A percentile compares a stretch with the other conserved stretches of the same genome.
Conservation (phyloP, 495 filamentous ascomycete species). For the Astrothelium subdiscretum region DNA sequence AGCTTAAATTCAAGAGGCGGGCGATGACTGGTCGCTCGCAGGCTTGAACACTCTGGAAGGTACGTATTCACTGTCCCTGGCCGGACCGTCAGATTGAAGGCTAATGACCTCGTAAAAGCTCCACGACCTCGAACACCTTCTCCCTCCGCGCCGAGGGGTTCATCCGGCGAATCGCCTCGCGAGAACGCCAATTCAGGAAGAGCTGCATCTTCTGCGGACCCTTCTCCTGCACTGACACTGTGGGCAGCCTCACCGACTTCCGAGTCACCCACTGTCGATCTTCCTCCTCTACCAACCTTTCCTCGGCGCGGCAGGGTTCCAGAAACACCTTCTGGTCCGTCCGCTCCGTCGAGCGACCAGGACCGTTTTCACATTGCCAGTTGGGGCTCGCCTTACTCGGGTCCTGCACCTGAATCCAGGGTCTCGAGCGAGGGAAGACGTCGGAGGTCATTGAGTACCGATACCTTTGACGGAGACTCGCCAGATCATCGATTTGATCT, state of each 20-base stretch:
- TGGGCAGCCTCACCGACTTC: neutral
- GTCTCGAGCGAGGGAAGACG: slow-evolving; percentile 12
- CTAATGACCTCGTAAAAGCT: neutral
- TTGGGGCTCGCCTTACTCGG: slow-evolving; percentile 31
- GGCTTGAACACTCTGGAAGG: neutral
- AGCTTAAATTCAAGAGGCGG: neutral
- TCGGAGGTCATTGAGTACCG: slow-evolving; percentile 14
- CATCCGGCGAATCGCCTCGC: neutral
- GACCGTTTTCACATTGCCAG: slow-evolving; percentile 22
- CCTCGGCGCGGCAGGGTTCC: neutral
- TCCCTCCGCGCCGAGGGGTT: neutral
- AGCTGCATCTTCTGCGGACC: neutral
- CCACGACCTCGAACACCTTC: neutral
- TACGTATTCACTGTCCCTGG: neutral
- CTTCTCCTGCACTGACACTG: neutral
- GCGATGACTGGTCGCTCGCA: slow-evolving; percentile 1
- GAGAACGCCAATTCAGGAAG: neutral
- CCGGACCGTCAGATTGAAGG: neutral
- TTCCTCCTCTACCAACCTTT: neutral
- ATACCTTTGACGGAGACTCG: slow-evolving; percentile 26
- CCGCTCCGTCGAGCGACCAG: neutral
- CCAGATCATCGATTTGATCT: slow-evolving; percentile 26
- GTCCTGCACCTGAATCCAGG: slow-evolving; percentile 19
- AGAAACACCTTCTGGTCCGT: neutral
- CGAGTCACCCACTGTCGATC: neutral